Conservation (phyloP, 192 early-diverging fungal species). For the Backusella morwellensis region DNA sequence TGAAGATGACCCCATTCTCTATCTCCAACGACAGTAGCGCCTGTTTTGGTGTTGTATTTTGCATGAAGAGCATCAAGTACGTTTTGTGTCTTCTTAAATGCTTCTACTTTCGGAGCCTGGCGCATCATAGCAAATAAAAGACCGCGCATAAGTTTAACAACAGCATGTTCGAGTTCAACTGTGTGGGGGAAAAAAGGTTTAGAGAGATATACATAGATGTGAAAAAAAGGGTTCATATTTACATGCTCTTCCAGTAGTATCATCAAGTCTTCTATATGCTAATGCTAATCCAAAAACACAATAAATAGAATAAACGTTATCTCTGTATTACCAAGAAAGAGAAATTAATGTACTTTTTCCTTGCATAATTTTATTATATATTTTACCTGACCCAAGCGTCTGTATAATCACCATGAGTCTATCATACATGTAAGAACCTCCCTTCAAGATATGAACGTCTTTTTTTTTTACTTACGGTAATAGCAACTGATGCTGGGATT, state of each 20-base stretch:
- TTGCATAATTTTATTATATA: background rate
- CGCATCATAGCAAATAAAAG: constrained; percentile 81
- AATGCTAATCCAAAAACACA: constrained; percentile 80
- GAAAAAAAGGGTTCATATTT: constrained; percentile 19
- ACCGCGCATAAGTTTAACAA: constrained; percentile 85
- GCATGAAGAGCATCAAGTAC: constrained; percentile 80
- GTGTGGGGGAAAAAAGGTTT: background rate
- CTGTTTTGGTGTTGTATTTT: constrained; percentile 84
- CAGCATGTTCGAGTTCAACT: constrained; percentile 86
- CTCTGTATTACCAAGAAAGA: constrained; percentile 42
- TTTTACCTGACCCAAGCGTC: constrained; percentile 86
- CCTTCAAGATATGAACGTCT: background rate
- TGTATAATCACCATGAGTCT: constrained; percentile 82
- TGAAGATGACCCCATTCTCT: constrained; percentile 87
- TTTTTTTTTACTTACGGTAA: constrained; percentile 50
- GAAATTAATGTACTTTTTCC: background rate
- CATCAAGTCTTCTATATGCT: constrained; percentile 82
- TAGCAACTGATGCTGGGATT: constrained; percentile 84
- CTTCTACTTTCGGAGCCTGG: constrained; percentile 78
- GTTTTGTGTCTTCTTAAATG: constrained; percentile 79
- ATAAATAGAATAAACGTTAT: constrained; percentile 89
- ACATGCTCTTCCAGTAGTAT: constrained; percentile 80
- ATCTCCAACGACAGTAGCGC: constrained; percentile 83
- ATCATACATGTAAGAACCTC: constrained; percentile 1
- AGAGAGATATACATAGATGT: background rate